These are phyloP conservation scores for Gamsiella multidivaricata DNA, from an alignment of 192 early-diverging fungal genomes.

Conservation along the genomic window DNA sequence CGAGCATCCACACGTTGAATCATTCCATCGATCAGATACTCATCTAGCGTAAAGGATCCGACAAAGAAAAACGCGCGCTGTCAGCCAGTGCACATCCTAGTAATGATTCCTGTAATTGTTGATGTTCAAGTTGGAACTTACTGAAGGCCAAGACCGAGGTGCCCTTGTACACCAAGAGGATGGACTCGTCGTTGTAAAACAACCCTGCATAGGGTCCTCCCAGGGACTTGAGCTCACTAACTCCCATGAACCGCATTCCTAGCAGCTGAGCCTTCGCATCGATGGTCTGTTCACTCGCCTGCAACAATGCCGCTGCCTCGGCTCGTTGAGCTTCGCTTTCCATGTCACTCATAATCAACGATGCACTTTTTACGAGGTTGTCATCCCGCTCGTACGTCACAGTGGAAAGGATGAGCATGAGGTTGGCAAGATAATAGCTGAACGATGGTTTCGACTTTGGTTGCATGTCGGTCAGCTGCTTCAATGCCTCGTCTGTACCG, in stretches of 20 bases:
- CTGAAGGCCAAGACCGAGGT: conserved; percentile 56
- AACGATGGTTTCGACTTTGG: conserved; percentile 16
- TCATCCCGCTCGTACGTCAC: conserved; percentile 61
- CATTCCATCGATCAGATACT: conserved; percentile 59
- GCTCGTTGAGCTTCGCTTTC: conserved; percentile 12
- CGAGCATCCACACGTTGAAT: conserved; percentile 62
- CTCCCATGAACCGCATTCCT: conserved; percentile 51
- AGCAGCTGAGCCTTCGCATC: conserved; percentile 23
- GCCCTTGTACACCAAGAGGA: conserved; percentile 62
- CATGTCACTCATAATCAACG: conserved; percentile 18
- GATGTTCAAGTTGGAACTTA: no score
- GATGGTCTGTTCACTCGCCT: conserved; percentile 51
- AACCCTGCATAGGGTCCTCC: conserved; percentile 64
- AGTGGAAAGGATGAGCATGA: conserved; percentile 57
- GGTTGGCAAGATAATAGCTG: conserved; percentile 57
- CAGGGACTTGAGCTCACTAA: conserved; percentile 62
- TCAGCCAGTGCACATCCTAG: no score
- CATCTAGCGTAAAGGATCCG: conserved; percentile 19
- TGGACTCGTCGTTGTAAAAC: conserved; percentile 58
- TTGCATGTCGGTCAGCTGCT: conserved; percentile 9
- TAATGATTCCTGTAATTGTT: no score
- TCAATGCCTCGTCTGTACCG: conserved; percentile 31
- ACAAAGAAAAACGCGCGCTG: no score
- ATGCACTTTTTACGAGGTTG: conserved; percentile 53
- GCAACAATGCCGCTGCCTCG: conserved; percentile 33